A percentile compares a stretch with the other conserved stretches of the same genome.
These are phyloP conservation scores for Cyclostephanos tholiformis DNA, from an alignment of 108 stramenopile species.

Conservation along the genomic window DNA sequence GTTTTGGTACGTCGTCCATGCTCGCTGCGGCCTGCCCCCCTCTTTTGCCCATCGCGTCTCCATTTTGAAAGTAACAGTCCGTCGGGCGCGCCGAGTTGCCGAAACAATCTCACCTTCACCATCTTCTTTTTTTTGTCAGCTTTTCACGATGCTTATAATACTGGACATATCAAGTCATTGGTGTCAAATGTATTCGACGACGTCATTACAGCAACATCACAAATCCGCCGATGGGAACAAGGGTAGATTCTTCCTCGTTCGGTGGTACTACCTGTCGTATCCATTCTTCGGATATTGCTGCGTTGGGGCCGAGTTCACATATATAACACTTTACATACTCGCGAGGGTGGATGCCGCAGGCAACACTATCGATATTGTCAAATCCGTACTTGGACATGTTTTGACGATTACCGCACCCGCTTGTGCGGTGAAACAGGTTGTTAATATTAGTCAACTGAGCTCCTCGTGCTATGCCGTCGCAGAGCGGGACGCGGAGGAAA, in stretches of 20 bases:
- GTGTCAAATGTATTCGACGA: constrained; percentile 92
- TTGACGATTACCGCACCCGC: constrained; percentile 65
- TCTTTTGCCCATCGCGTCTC: neutral
- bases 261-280: constrained; percentile 93
- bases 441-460: constrained; percentile 84
- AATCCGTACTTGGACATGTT: constrained; percentile 35
- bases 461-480: constrained; percentile 86
- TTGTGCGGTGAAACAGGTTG: constrained; percentile 81
- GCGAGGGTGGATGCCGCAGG: constrained; percentile 16
- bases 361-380: constrained; percentile 6
- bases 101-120: neutral
- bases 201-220: constrained; percentile 83
- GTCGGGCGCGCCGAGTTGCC: neutral
- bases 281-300: constrained; percentile 96
- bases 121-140: constrained; percentile 1
- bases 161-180: constrained; percentile 90
- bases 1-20: constrained; percentile 60
- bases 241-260: constrained; percentile 84
- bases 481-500: constrained; percentile 62
- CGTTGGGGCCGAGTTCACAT: constrained; percentile 92
- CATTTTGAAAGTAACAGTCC: constrained; percentile 9
- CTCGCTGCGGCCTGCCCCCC: neutral
- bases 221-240: constrained; percentile 90
- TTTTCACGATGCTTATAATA: constrained; percentile 64
- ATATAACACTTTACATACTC: constrained; percentile 63